These are phyloP conservation scores for Austropuccinia psidii DNA, from an alignment of 1,284 basidiomycete genomes.

Conservation along the genomic window DNA sequence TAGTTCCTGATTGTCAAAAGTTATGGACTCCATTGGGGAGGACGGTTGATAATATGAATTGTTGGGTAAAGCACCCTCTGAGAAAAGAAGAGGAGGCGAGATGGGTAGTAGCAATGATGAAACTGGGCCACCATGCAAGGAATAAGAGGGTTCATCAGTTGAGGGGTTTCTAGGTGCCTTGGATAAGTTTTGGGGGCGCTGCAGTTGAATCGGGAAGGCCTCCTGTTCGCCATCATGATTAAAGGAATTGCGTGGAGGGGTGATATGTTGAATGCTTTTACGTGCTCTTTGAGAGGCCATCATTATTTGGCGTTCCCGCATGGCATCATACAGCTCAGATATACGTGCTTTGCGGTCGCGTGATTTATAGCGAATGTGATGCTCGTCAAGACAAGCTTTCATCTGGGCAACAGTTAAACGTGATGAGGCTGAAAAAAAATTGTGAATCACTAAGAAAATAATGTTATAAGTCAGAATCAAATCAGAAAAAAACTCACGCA, in stretches of 20 bases:
- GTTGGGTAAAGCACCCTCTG: neutral
- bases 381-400: neutral
- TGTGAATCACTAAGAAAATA: too few relatives aligned
- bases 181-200: neutral
- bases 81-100: slow-evolving; percentile 17
- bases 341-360: neutral
- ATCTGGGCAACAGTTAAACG: neutral
- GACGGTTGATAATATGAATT: neutral
- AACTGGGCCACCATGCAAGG: neutral
- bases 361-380: neutral
- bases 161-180: neutral
- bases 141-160: neutral
- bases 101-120: too few relatives aligned
- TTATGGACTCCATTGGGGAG: neutral
- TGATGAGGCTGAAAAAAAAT: neutral
- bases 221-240: neutral
- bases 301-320: neutral
- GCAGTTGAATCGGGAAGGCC: neutral
- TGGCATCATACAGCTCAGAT: neutral
- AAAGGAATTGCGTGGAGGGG: neutral
- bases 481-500: too few relatives aligned
- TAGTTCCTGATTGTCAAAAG: neutral
- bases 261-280: neutral
- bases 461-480: too few relatives aligned
- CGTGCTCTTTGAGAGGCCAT: neutral